phyloP scores from a whole-genome alignment of 306 rosid species.

The Hippophae tibetana region DNA sequence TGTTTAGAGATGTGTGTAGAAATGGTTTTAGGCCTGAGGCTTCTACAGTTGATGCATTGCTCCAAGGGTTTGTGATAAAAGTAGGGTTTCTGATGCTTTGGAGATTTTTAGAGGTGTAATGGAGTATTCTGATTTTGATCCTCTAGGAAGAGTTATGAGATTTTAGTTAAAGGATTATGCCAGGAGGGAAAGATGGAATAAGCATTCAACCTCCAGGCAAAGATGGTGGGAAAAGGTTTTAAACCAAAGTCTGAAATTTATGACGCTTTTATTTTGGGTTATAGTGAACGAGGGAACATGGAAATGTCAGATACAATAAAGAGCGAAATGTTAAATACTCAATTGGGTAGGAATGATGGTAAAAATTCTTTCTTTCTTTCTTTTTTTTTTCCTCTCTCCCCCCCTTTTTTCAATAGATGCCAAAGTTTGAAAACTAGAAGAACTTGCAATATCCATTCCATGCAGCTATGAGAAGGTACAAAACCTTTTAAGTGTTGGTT shows the following conservation, averaged over 20 bases:
- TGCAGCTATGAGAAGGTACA: too few relatives aligned
- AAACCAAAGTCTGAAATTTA: slow-evolving; percentile 40
- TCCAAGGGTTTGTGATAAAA: slow-evolving; percentile 36
- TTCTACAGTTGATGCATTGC: slow-evolving; percentile 33
- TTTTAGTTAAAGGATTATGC: slow-evolving; percentile 52
- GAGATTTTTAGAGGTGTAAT: slow-evolving; percentile 36
- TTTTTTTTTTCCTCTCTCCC: too few relatives aligned
- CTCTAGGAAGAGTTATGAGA: slow-evolving; percentile 42
- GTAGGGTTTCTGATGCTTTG: slow-evolving; percentile 41
- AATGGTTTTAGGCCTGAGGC: slow-evolving; percentile 42
- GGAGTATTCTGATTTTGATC: slow-evolving; percentile 30
- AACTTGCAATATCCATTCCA: too few relatives aligned
- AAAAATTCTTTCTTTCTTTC: background rate
- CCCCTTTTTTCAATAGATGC: too few relatives aligned
- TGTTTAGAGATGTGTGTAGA: slow-evolving; percentile 61
- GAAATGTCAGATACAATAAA: slow-evolving; percentile 52
- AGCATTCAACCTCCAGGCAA: slow-evolving; percentile 61
- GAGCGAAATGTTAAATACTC: slow-evolving; percentile 48
- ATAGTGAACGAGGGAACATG: slow-evolving; percentile 39
- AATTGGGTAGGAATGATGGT: slow-evolving; percentile 21
- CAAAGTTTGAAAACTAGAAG: too few relatives aligned
- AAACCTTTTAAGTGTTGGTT: too few relatives aligned
- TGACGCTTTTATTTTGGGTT: slow-evolving; percentile 47
- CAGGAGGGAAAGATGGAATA: slow-evolving; percentile 49
- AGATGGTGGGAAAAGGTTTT: slow-evolving; percentile 79